Evolutionary conservation across 2,329 filamentous ascomycete species (phyloP).

Genomic region (Stemphylium beticola): DNA sequence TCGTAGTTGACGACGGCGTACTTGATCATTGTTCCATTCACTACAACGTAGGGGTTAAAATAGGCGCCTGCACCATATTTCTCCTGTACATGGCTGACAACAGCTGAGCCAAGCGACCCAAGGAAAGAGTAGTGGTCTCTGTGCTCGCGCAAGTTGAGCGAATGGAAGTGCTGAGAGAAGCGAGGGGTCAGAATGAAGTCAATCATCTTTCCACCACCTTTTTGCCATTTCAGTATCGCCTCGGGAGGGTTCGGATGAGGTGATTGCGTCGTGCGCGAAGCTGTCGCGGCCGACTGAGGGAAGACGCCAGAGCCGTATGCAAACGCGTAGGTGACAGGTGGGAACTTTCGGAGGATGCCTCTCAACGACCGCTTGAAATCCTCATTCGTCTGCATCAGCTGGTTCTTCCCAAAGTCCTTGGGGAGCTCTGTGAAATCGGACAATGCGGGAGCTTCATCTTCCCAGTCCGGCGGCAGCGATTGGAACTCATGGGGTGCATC

Average conservation of each 20-base stretch:
- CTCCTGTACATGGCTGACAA: slow-evolving; percentile 86
- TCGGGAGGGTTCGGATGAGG: slow-evolving; percentile 83
- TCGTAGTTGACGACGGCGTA: slow-evolving; percentile 96
- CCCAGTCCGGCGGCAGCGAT: slow-evolving; percentile 67
- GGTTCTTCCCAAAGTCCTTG: slow-evolving; percentile 87
- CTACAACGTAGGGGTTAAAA: slow-evolving; percentile 93
- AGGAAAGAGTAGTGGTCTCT: slow-evolving; percentile 90
- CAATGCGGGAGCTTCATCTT: slow-evolving; percentile 74
- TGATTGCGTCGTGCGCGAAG: slow-evolving; percentile 61
- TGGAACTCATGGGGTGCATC: slow-evolving; percentile 29
- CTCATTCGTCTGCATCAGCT: slow-evolving; percentile 90
- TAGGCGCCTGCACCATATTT: slow-evolving; percentile 91
- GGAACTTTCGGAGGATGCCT: slow-evolving; percentile 89
- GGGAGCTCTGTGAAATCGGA: slow-evolving; percentile 78
- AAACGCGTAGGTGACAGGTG: slow-evolving; percentile 94
- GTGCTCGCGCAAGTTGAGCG: slow-evolving; percentile 86
- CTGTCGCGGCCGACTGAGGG: slow-evolving; percentile 67
- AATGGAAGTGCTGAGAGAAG: slow-evolving; percentile 96
- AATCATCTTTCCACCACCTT: slow-evolving; percentile 92
- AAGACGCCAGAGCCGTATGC: slow-evolving; percentile 98
- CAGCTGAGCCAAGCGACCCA: slow-evolving; percentile 80
- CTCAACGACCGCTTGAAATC: slow-evolving; percentile 92
- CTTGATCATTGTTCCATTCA: slow-evolving; percentile 96
- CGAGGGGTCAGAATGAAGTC: slow-evolving; percentile 98
- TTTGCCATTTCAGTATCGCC: slow-evolving; percentile 83